Conservation (phyloP, 2,329 filamentous ascomycete species). For the Pseudocercospora fijiensis region DNA sequence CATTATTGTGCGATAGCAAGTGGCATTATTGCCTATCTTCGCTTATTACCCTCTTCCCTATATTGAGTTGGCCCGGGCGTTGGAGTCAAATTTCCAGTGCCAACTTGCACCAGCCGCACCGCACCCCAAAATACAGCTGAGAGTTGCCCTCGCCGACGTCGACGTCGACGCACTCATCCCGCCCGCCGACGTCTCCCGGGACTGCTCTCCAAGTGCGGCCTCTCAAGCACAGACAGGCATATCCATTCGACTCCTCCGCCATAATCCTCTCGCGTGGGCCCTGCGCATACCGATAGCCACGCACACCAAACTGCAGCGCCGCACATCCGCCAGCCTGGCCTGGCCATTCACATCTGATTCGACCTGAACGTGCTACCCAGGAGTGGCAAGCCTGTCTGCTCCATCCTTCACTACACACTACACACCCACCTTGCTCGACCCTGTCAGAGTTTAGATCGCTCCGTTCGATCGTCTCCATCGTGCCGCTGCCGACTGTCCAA, state of each 20-base stretch:
- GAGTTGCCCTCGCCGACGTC: not conserved
- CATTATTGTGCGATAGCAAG: not conserved
- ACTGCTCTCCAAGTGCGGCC: not conserved
- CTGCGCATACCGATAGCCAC: not conserved
- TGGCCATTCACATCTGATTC: slow-evolving; percentile 1
- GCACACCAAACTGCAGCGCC: not conserved
- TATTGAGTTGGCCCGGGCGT: not conserved
- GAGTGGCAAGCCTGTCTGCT: slow-evolving; percentile 3
- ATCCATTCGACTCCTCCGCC: slow-evolving; percentile 5
- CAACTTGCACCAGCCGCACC: not conserved
- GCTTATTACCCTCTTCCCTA: not conserved
- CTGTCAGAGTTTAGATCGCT: slow-evolving; percentile 4
- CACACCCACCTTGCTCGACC: slow-evolving; percentile 3
- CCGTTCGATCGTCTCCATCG: slow-evolving; percentile 1
- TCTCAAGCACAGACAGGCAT: not conserved
- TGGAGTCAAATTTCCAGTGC: not conserved
- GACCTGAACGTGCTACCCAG: slow-evolving; percentile 5
- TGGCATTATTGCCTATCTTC: not conserved
- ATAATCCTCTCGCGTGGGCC: not conserved
- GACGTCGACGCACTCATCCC: not conserved
- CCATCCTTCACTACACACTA: slow-evolving; percentile 6
- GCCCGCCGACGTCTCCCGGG: not conserved
- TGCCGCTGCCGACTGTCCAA: slow-evolving; percentile 3
- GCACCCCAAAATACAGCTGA: not conserved
- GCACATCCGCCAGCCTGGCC: not conserved